These are phyloP conservation scores for Fusarium xyrophilum DNA, from an alignment of 2,329 filamentous ascomycete species.

Conservation along the genomic window DNA sequence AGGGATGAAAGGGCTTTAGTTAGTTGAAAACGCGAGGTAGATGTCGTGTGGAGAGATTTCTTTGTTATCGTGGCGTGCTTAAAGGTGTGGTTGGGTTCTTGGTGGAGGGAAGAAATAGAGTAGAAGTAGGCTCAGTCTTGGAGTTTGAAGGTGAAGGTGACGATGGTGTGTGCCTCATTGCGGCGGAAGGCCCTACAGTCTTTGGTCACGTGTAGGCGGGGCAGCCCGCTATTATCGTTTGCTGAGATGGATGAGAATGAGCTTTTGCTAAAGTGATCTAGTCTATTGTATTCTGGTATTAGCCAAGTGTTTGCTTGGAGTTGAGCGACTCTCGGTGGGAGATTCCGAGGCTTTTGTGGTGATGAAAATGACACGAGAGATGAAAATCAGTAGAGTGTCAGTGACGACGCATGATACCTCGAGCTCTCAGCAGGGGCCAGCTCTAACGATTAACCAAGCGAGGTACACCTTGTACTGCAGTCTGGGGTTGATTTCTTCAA, in stretches of 20 bases:
- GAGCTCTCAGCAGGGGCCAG: constrained; percentile 6
- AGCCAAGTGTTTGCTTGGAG: constrained; percentile 3
- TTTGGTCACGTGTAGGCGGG: constrained; percentile 47
- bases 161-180: constrained; percentile 43
- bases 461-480: constrained; percentile 6
- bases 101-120: constrained; percentile 37
- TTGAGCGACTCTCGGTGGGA: neutral
- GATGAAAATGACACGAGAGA: neutral
- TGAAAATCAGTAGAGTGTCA: constrained; percentile 7
- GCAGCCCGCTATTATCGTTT: constrained; percentile 32
- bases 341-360: neutral
- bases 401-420: neutral
- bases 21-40: constrained; percentile 26
- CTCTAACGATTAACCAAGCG: constrained; percentile 4
- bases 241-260: constrained; percentile 1
- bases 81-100: constrained; percentile 20
- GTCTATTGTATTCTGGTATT: constrained; percentile 2
- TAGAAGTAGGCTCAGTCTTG: constrained; percentile 41
- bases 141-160: constrained; percentile 40
- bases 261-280: constrained; percentile 2
- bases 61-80: constrained; percentile 27
- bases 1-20: constrained; percentile 11
- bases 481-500: neutral
- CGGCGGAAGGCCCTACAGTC: constrained; percentile 34
- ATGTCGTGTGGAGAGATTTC: constrained; percentile 27